phyloP scores from a whole-genome alignment of 495 filamentous ascomycete species.

The Cenococcum geophilum region DNA sequence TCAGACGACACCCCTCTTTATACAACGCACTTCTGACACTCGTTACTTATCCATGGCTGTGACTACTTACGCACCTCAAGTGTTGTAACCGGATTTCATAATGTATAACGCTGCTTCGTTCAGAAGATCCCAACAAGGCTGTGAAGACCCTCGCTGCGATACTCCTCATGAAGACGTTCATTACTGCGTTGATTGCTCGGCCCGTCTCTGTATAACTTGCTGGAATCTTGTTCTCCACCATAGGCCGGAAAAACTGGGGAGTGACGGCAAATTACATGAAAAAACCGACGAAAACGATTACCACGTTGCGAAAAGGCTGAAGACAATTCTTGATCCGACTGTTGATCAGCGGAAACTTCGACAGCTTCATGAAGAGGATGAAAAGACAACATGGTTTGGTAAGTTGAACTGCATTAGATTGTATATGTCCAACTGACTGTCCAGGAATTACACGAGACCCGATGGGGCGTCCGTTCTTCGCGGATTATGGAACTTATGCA shows the following conservation, averaged over 20 bases:
- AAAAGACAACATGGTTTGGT: constrained; percentile 50
- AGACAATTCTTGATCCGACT: neutral
- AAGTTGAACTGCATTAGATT: constrained; percentile 12
- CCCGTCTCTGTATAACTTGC: neutral
- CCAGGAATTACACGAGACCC: constrained; percentile 41
- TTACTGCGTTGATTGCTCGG: neutral
- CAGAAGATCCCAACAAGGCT: no score
- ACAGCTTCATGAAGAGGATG: constrained; percentile 35
- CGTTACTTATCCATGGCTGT: no score
- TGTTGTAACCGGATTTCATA: no score
- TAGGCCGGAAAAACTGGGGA: neutral
- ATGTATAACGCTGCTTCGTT: no score
- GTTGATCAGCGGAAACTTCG: neutral
- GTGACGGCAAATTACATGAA: neutral
- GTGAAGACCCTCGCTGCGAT: no score
- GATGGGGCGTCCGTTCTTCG: constrained; percentile 42
- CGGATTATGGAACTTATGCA: constrained; percentile 34
- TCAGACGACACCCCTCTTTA: no score
- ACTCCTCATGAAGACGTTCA: neutral
- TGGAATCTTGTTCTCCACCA: neutral
- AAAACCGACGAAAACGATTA: neutral
- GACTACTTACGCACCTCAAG: no score
- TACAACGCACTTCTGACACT: no score
- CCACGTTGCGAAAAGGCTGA: neutral
- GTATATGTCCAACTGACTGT: constrained; percentile 27